Evolutionary conservation across 768 basidiomycete species (phyloP).

Genomic region (Amanita muscaria): DNA sequence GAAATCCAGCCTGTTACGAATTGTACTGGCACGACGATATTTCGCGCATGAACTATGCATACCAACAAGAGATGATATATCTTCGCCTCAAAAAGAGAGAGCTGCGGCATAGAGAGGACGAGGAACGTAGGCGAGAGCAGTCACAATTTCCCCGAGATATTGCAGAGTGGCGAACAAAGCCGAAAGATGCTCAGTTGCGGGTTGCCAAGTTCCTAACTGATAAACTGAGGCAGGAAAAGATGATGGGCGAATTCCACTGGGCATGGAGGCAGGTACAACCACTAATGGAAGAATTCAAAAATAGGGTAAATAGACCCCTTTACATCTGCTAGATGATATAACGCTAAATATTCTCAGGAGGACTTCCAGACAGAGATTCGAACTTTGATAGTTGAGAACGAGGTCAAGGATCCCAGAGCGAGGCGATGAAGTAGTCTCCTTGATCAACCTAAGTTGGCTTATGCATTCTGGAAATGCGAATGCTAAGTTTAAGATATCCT

Average conservation of each 20-base stretch:
- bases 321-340: not conserved
- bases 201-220: constrained; percentile 39
- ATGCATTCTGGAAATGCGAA: too few relatives aligned
- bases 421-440: not conserved
- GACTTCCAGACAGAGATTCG: constrained; percentile 18
- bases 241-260: constrained; percentile 44
- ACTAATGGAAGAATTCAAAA: constrained; percentile 30
- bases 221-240: constrained; percentile 31
- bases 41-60: constrained; percentile 22
- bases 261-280: constrained; percentile 38
- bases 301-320: constrained; percentile 19
- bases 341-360: constrained; percentile 5
- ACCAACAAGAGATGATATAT: constrained; percentile 19
- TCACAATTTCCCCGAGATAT: constrained; percentile 25
- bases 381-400: constrained; percentile 15
- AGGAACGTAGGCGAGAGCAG: constrained; percentile 18
- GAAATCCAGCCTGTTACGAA: constrained; percentile 12
- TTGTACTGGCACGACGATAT: constrained; percentile 23
- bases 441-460: too few relatives aligned
- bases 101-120: constrained; percentile 16
- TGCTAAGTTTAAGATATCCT: too few relatives aligned
- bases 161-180: constrained; percentile 26
- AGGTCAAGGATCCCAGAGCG: constrained; percentile 7
- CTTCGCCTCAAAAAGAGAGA: constrained; percentile 14
- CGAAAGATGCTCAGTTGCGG: constrained; percentile 39